Evolutionary conservation across 352 stramenopile species (phyloP).

Genomic region (Plasmopara muralis): DNA sequence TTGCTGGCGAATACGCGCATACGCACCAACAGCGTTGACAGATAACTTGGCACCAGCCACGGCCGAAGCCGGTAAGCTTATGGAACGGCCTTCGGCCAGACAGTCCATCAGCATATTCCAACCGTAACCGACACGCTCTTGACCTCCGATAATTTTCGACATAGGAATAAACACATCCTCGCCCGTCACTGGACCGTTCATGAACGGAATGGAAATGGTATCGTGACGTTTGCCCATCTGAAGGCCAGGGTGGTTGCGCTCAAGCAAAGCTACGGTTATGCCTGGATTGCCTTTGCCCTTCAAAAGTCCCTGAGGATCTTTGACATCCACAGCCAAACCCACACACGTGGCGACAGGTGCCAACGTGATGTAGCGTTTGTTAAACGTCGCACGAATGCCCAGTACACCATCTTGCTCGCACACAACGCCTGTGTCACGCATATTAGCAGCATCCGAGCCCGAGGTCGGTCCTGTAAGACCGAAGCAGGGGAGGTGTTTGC

Average conservation of each 20-base stretch:
- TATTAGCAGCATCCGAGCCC: slow-evolving; percentile 92
- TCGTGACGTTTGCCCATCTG: slow-evolving; percentile 95
- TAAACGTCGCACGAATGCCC: slow-evolving; percentile 94
- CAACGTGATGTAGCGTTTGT: slow-evolving; percentile 99
- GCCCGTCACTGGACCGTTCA: slow-evolving; percentile 96
- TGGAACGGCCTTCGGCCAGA: slow-evolving; percentile 94
- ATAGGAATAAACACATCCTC: slow-evolving; percentile 98
- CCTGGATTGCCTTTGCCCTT: slow-evolving; percentile 90
- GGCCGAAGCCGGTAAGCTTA: slow-evolving; percentile 93
- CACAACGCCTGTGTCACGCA: slow-evolving; percentile 93
- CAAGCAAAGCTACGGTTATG: slow-evolving; percentile 95
- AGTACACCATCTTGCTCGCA: slow-evolving; percentile 92
- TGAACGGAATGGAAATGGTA: slow-evolving; percentile 94
- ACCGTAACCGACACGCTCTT: slow-evolving; percentile 94
- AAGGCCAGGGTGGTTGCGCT: slow-evolving; percentile 92
- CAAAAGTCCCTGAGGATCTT: slow-evolving; percentile 92
- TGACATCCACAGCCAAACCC: slow-evolving; percentile 94
- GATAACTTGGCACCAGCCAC: slow-evolving; percentile 89
- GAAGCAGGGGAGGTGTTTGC: slow-evolving; percentile 96
- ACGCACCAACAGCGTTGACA: slow-evolving; percentile 92
- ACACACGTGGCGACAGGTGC: slow-evolving; percentile 96
- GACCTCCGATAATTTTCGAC: slow-evolving; percentile 95
- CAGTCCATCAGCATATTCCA: slow-evolving; percentile 99
- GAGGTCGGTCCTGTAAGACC: slow-evolving; percentile 93
- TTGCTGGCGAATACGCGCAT: slow-evolving; percentile 96